Evolutionary conservation across 2,329 filamentous ascomycete species (phyloP), one percentile per base, ranked within the genome.

Genomic region (Phaeosphaeria sp.): DNA sequence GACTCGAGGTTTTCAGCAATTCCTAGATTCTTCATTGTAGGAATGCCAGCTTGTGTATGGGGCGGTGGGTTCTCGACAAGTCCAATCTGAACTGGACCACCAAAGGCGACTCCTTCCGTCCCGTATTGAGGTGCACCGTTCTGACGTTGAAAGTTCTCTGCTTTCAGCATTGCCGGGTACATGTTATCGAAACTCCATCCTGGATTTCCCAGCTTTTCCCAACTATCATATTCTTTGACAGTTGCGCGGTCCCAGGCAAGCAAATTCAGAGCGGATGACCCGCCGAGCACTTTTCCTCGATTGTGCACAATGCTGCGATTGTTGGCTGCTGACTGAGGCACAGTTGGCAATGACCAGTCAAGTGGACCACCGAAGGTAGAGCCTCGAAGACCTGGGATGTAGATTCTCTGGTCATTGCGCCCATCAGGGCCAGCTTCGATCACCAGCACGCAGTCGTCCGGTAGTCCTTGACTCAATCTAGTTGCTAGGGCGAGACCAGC

Each of bases 201-300:
- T 41, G 51, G 43, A 62, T 88, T 88, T 0, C 86, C 86, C 13
- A 89, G 72, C 23, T 78, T 72, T 52, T 81, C 82, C 86, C 86
- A 89, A 1, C 79, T 79, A 70, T 88, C 82, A 51, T 75, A 77
- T 52, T 77, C 75, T 3, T 61, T 68, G 17, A 66, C 58, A n/a
- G 62, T 63, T 3, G 65, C 76, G 10, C 76, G 65, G 18, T 75
- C 71, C 60, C 72, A 76, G 21, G 66, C 60, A 63, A 78, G 71
- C 11, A 74, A 68, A 55, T 78, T 78, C 36, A 77, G 60, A 2
- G 70, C 71, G 18, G 66, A 68, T 15, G 73, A 71, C 1, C 76
- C 76, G 33, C 75, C 75, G 1, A 78, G 70, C 1, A 71, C 71
- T 25, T 63, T 66, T 10, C 67, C 68, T 13, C 65, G 63, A 11